A percentile compares a stretch with the other conserved stretches of the same genome.
Conservation (phyloP, 306 rosid genomes). For the Prunus mume region DNA sequence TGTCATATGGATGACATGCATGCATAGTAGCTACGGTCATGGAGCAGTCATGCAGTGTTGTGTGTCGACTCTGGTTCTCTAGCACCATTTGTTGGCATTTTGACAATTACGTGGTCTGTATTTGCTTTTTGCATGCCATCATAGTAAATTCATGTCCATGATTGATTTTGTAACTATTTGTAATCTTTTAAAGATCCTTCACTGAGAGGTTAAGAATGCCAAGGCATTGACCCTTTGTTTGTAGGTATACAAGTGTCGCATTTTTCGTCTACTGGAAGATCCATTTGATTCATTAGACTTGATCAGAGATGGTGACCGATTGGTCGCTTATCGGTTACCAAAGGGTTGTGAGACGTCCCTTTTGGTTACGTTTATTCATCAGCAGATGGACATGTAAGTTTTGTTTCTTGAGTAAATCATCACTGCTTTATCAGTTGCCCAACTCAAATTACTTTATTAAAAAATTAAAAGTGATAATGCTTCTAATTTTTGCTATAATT, state of each 20-base stretch:
- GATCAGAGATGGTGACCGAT: constrained; percentile 67
- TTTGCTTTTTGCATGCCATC: not conserved
- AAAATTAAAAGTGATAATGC: not conserved
- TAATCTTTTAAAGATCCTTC: not conserved
- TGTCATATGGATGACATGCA: not conserved
- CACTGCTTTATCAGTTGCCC: not conserved
- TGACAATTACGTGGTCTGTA: not conserved
- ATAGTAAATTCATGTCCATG: not conserved
- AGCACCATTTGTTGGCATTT: not conserved
- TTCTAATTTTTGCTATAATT: not conserved
- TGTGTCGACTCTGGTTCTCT: not conserved
- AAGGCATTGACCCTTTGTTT: constrained; percentile 2
- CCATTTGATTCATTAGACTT: constrained; percentile 52
- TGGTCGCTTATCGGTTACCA: constrained; percentile 72
- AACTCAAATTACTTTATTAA: not conserved
- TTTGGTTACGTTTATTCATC: constrained; percentile 59
- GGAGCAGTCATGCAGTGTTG: not conserved
- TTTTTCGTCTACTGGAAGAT: constrained; percentile 44
- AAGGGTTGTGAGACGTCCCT: constrained; percentile 39
- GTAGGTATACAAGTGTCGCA: constrained; percentile 53
- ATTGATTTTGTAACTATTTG: not conserved
- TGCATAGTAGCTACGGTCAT: not conserved
- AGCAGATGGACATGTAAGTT: constrained; percentile 46
- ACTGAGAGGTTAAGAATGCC: constrained; percentile 6
- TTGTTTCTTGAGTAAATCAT: not conserved